Evolutionary conservation across 1,139 yeast genomes (phyloP), one percentile per base, ranked within the genome.

Genomic region (Candida sanyaensis): DNA sequence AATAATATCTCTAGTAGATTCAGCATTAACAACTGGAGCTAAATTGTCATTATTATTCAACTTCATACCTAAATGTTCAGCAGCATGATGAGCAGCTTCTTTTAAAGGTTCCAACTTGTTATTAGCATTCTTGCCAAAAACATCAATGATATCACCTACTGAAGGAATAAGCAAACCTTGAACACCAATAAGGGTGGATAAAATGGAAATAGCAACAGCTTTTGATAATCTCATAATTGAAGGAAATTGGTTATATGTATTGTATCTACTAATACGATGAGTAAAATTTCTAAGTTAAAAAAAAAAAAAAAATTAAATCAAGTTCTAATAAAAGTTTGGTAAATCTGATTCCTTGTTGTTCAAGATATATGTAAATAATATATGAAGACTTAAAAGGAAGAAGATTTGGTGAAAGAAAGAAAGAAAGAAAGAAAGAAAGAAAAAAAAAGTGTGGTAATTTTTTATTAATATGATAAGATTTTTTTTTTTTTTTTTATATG

Each of bases 131-230:
- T 48, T 46, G 17, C 53, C 55, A 52, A 62, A 62, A 32, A 75
- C 77, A 33, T 75, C 70, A 48, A 81, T 73, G 43, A 75, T 65
- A 54, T 74, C 77, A 46, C 71, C 66, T 45, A 72, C 71, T 38
- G 74, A 50, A 39, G 92, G 95, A 55, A 85, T 80, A 55, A 85
- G 83, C 62, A 87, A 75, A 29, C 86, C 90, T 50, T 81, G 75
- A 44, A 81, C 86, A 50, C 82, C 80, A 50, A 81, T 79, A 55
- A 83, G 65, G 49, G 86, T 75, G 50, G 87, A 80, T 61, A 83
- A 66, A 55, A 80, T 74, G 45, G 84, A 69, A 48, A 77, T 63
- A 39, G 81, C 81, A 52, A 78, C 72, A 44, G 84, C 67, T 55
- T 68, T 70, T 41, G 81, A 65, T 59, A 78, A 71, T 68, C 75